These are phyloP conservation scores for Linanthus parryae DNA, from an alignment of 148 eudicot species.

Conservation along the genomic window DNA sequence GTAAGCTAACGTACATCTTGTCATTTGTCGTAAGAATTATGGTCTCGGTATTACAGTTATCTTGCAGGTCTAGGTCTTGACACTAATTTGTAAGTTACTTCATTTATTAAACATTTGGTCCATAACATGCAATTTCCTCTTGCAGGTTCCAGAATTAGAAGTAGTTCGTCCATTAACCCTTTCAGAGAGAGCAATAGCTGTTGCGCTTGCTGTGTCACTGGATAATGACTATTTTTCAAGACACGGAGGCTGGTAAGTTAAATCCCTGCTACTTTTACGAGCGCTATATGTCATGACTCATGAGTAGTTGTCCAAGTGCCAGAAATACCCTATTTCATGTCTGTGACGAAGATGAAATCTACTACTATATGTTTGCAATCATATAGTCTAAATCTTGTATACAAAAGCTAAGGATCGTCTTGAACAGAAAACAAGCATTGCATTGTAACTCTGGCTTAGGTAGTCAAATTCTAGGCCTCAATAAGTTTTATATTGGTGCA, in stretches of 20 bases:
- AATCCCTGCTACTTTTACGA: background rate
- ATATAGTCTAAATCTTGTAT: too few species aligned
- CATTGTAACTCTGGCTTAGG: too few species aligned
- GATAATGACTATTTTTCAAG: slow-evolving; percentile 95
- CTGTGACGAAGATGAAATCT: background rate
- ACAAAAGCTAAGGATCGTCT: too few species aligned
- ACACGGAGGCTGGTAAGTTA: slow-evolving; percentile 86
- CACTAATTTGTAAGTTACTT: background rate
- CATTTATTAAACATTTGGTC: background rate
- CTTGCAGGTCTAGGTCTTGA: background rate
- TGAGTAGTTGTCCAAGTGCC: background rate
- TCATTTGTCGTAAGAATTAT: background rate
- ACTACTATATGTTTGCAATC: too few species aligned
- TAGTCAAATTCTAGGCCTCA: too few species aligned
- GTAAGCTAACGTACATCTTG: slow-evolving; percentile 36
- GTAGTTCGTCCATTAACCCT: slow-evolving; percentile 77
- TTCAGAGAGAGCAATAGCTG: slow-evolving; percentile 84
- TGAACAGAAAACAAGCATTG: too few species aligned
- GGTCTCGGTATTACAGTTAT: too few species aligned
- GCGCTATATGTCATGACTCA: background rate
- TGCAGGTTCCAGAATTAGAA: slow-evolving; percentile 69
- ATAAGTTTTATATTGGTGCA: too few species aligned
- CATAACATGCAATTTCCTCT: slow-evolving; percentile 10
- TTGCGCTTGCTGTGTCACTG: slow-evolving; percentile 92
- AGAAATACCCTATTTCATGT: background rate